These are phyloP conservation scores for Massarina eburnea DNA, from an alignment of 2,329 filamentous ascomycete species.

Conservation along the genomic window DNA sequence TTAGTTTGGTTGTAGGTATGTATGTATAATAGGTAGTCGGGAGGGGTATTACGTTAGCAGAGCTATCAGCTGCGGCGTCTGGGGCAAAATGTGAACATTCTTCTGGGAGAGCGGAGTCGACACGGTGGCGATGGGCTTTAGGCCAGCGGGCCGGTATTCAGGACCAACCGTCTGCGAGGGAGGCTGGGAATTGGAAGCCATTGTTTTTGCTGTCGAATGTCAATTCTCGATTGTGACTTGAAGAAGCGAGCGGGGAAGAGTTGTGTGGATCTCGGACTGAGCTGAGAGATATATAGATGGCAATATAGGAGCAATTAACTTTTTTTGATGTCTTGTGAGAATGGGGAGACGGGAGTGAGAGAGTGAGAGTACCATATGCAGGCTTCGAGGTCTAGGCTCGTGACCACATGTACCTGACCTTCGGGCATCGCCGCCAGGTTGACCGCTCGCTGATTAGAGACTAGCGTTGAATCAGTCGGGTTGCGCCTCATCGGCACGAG, in stretches of 20 bases:
- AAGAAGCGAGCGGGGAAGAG: neutral
- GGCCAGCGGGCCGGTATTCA: conserved; percentile 71
- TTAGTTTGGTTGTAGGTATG: conserved; percentile 8
- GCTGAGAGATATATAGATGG: too few relatives aligned
- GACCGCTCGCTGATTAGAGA: conserved; percentile 21
- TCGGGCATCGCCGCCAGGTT: conserved; percentile 23
- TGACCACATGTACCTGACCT: neutral
- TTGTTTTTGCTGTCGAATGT: conserved; percentile 11
- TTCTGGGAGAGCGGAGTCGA: conserved; percentile 79
- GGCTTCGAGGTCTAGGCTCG: neutral
- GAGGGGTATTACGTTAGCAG: conserved; percentile 80
- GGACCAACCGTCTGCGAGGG: conserved; percentile 72
- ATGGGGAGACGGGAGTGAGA: neutral
- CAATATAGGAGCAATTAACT: too few relatives aligned
- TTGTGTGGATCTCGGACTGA: neutral
- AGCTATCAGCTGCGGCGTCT: conserved; percentile 96
- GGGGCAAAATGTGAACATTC: conserved; percentile 86
- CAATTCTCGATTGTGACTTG: conserved; percentile 2
- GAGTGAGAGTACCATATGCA: conserved; percentile 5
- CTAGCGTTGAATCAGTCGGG: conserved; percentile 16
- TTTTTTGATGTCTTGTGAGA: neutral
- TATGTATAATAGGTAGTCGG: neutral
- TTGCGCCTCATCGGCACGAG: conserved; percentile 13
- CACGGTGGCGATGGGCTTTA: conserved; percentile 86
- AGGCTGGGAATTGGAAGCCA: conserved; percentile 30